Conservation (phyloP, 495 filamentous ascomycete species). For the Extremus antarcticus region DNA sequence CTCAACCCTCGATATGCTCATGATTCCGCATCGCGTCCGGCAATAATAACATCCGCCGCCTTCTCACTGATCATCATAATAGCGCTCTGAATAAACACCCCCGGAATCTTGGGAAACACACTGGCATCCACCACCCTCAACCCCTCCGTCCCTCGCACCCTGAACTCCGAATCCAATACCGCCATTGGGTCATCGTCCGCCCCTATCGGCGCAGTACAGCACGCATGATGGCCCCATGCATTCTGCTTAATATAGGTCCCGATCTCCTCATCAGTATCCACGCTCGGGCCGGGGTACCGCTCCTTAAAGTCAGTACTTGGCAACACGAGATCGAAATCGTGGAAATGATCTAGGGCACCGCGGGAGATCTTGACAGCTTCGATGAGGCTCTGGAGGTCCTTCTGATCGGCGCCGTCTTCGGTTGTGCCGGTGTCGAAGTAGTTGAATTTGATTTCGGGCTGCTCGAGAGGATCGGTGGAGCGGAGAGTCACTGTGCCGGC, state of each 20-base stretch:
- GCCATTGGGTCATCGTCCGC: constrained; percentile 38
- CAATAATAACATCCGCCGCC: constrained; percentile 26
- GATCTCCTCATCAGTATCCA: background rate
- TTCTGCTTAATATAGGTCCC: background rate
- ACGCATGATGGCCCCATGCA: constrained; percentile 35
- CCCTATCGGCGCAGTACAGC: constrained; percentile 40
- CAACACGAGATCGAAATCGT: background rate
- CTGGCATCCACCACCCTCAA: constrained; percentile 35
- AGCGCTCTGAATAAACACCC: constrained; percentile 48
- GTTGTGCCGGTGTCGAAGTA: constrained; percentile 17
- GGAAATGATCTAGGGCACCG: background rate
- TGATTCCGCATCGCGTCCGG: background rate
- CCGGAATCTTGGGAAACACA: constrained; percentile 36
- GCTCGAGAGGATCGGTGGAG: constrained; percentile 16
- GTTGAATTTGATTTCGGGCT: constrained; percentile 25
- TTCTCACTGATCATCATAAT: constrained; percentile 56
- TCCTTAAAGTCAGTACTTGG: background rate
- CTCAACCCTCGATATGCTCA: too few relatives aligned
- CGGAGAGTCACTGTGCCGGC: constrained; percentile 18
- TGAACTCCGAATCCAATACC: constrained; percentile 42
- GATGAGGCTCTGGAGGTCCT: background rate
- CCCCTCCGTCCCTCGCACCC: constrained; percentile 38
- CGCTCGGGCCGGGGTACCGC: background rate
- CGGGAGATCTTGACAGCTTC: background rate
- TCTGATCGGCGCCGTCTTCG: background rate